Percentiles rank a stretch among this genome's conserved stretches.
Evolutionary conservation across 106 monocot species (phyloP).

Genomic region (Dendrobium chrysotoxum): DNA sequence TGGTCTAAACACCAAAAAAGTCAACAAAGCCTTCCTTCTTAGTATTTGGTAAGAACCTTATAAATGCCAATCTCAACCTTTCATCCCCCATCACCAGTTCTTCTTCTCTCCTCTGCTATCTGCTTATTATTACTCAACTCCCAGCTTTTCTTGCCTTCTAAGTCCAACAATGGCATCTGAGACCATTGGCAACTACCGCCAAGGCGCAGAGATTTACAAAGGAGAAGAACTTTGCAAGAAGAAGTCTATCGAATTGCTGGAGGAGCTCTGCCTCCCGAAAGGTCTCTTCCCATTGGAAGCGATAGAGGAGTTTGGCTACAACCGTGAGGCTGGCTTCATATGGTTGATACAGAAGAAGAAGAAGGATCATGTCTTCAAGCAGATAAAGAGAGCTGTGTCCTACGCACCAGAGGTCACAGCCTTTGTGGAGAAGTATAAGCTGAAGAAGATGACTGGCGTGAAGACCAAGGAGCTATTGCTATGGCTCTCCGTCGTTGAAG

Average conservation of each 20-base stretch:
- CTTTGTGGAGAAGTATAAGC: conserved; percentile 1
- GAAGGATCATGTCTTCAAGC: conserved; percentile 8
- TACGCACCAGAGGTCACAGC: conserved; percentile 13
- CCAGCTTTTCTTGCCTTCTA: too few relatives aligned
- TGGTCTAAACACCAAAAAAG: too few relatives aligned
- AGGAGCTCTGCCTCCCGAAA: conserved; percentile 13
- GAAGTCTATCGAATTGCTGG: conserved; percentile 6
- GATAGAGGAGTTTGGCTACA: conserved; percentile 17
- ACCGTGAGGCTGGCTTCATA: conserved; percentile 2
- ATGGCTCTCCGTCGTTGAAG: conserved; percentile 12
- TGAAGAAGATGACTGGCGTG: conserved; percentile 16
- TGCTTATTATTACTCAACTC: too few relatives aligned
- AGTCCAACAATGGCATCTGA: too few relatives aligned
- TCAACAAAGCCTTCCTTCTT: too few relatives aligned
- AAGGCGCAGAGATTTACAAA: too few relatives aligned
- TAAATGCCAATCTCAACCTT: too few relatives aligned
- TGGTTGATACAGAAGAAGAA: conserved; percentile 19
- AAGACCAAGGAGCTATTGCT: conserved; percentile 16
- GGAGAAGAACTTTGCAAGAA: conserved; percentile 3
- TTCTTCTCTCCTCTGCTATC: too few relatives aligned
- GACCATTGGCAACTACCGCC: too few relatives aligned
- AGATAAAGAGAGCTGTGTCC: conserved; percentile 13
- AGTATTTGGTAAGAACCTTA: too few relatives aligned
- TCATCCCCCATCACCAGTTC: too few relatives aligned
- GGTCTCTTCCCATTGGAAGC: conserved; percentile 16